Percentiles rank a stretch among this genome's conserved stretches.
phyloP scores from a whole-genome alignment of 495 filamentous ascomycete species.

The Penicillium ucsense region DNA sequence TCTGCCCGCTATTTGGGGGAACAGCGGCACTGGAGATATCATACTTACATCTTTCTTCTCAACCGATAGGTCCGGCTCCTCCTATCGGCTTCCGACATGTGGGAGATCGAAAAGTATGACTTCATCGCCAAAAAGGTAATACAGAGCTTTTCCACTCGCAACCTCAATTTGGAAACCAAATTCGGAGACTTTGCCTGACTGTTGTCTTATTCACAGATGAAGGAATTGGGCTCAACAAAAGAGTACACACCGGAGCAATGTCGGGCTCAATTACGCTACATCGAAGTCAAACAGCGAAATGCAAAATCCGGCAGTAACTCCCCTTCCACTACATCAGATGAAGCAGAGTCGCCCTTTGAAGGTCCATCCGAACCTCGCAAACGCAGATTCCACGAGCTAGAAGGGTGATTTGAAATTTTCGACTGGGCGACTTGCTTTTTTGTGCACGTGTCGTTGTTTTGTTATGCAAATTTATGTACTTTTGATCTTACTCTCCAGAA shows the following conservation, averaged over 20 bases:
- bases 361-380: slow-evolving; percentile 10
- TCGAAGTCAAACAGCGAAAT: slow-evolving; percentile 16
- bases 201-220: slow-evolving; percentile 16
- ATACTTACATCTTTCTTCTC: no score
- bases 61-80: slow-evolving; percentile 33
- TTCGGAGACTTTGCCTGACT: not conserved
- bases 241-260: slow-evolving; percentile 29
- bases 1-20: no score
- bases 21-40: no score
- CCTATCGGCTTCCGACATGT: slow-evolving; percentile 36
- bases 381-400: slow-evolving; percentile 6
- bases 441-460: no score
- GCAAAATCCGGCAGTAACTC: slow-evolving; percentile 10
- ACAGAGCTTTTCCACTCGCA: no score
- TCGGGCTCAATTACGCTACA: slow-evolving; percentile 23
- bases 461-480: no score
- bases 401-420: not conserved
- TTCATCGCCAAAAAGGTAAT: slow-evolving; percentile 43
- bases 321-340: slow-evolving; percentile 20
- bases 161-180: not conserved
- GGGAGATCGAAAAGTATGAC: slow-evolving; percentile 41
- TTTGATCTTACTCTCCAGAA: no score
- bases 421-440: not conserved
- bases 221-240: slow-evolving; percentile 26
- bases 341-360: slow-evolving; percentile 8